These are phyloP conservation scores for Thielaviopsis populi DNA, from an alignment of 2,329 filamentous ascomycete species.

Conservation along the genomic window DNA sequence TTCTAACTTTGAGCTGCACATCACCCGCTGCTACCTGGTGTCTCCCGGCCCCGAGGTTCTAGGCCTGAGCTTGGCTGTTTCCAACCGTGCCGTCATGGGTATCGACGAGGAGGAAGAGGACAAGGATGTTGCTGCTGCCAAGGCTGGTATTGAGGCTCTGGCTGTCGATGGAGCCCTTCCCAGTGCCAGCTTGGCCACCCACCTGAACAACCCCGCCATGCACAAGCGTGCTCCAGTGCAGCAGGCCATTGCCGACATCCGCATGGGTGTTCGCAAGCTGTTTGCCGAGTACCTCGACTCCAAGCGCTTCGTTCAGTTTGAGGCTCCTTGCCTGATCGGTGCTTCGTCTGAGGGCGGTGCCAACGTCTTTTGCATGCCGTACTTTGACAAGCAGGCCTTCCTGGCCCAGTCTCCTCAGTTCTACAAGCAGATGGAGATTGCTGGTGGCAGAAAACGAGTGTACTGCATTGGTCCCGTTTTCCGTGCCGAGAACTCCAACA, in stretches of 20 bases:
- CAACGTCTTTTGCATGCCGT: slow-evolving; percentile 79
- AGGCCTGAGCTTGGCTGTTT: slow-evolving; percentile 40
- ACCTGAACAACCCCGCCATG: slow-evolving; percentile 82
- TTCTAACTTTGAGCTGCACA: slow-evolving; percentile 69
- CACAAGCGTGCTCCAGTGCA: slow-evolving; percentile 85
- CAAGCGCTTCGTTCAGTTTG: slow-evolving; percentile 65
- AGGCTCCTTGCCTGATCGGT: slow-evolving; percentile 78
- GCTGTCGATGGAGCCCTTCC: slow-evolving; percentile 36
- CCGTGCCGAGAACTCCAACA: slow-evolving; percentile 75
- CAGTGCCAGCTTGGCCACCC: slow-evolving; percentile 65
- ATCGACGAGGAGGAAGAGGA: slow-evolving; percentile 42
- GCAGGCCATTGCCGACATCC: slow-evolving; percentile 54
- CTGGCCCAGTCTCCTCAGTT: slow-evolving; percentile 72
- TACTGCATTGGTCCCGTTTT: slow-evolving; percentile 71
- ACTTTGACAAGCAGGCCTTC: slow-evolving; percentile 73
- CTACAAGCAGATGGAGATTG: slow-evolving; percentile 79
- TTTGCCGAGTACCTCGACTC: slow-evolving; percentile 67
- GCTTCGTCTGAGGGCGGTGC: slow-evolving; percentile 84
- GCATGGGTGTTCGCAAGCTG: slow-evolving; percentile 47
- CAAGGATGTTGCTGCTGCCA: slow-evolving; percentile 20
- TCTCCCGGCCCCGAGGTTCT: slow-evolving; percentile 45
- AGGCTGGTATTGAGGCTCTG: slow-evolving; percentile 30
- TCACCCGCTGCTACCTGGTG: slow-evolving; percentile 70
- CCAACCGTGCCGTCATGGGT: slow-evolving; percentile 40
- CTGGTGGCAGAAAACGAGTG: slow-evolving; percentile 60